Evolutionary conservation across 176 grass and related monocot genomes (phyloP).

Genomic region (Oryza longistaminata): DNA sequence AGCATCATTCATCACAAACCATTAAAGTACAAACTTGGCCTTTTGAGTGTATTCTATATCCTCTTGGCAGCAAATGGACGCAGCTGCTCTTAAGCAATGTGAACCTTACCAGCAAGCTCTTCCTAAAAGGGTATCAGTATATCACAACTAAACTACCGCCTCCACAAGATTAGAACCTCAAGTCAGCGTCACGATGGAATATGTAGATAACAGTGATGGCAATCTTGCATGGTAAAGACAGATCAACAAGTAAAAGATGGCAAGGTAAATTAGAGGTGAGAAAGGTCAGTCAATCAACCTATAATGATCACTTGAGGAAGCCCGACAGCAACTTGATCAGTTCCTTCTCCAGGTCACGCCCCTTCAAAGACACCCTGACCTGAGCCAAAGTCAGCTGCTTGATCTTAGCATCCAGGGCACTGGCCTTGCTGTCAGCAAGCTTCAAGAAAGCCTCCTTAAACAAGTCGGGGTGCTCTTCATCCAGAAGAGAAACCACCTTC

Average conservation of each 20-base stretch:
- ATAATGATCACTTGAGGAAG: background rate
- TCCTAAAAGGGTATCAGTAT: background rate
- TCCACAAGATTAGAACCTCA: background rate
- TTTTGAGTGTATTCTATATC: background rate
- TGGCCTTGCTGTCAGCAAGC: background rate
- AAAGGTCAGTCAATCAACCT: conserved; percentile 5
- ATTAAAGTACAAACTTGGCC: background rate
- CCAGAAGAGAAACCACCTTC: background rate
- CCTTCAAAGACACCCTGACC: background rate
- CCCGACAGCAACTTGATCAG: background rate
- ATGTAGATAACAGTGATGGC: background rate
- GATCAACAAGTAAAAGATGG: background rate
- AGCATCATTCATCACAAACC: background rate
- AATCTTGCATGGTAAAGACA: background rate
- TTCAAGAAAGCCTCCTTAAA: conserved; percentile 19
- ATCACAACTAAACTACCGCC: background rate
- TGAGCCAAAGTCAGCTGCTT: background rate
- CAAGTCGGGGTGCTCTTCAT: background rate
- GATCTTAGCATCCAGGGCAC: background rate
- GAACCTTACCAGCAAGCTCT: background rate
- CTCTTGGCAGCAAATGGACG: too few relatives aligned
- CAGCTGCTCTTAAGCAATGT: background rate
- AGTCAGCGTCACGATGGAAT: too few relatives aligned
- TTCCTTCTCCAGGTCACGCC: background rate
- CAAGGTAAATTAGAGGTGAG: background rate